A percentile compares a stretch with the other conserved stretches of the same genome.
Conservation (phyloP, 1,284 basidiomycete species). For the Puccinia sorghi region DNA sequence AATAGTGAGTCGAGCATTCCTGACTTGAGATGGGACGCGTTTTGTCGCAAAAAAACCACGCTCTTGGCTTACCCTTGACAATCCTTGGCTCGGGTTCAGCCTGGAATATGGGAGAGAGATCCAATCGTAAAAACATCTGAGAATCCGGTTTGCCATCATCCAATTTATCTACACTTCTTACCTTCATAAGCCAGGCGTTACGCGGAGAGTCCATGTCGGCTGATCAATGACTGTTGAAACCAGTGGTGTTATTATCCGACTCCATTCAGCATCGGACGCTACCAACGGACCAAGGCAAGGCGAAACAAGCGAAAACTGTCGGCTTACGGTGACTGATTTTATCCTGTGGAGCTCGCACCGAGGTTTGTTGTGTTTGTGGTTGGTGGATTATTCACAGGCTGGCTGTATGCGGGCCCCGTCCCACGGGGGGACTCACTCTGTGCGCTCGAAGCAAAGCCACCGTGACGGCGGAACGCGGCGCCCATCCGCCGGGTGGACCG, state of each 20-base stretch:
- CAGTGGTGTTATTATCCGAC: not conserved
- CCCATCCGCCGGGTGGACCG: no score
- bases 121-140: no score
- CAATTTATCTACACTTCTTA: not conserved
- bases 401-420: no score
- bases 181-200: conserved; percentile 15
- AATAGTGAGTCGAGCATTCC: not conserved
- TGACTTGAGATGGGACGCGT: not conserved
- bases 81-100: conserved; percentile 37
- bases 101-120: not conserved
- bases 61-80: conserved; percentile 26
- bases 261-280: not conserved
- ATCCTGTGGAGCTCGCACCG: no score
- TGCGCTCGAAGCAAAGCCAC: no score
- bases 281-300: not conserved
- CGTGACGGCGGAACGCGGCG: no score
- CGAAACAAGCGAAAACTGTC: not conserved
- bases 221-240: not conserved
- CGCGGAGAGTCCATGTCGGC: not conserved
- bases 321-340: no score
- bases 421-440: no score
- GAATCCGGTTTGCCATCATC: not conserved
- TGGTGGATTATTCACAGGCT: no score
- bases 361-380: no score
- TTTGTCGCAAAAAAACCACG: not conserved